These are phyloP conservation scores for Globisporangium megalacanthum DNA, from an alignment of 352 stramenopile species.

Conservation along the genomic window DNA sequence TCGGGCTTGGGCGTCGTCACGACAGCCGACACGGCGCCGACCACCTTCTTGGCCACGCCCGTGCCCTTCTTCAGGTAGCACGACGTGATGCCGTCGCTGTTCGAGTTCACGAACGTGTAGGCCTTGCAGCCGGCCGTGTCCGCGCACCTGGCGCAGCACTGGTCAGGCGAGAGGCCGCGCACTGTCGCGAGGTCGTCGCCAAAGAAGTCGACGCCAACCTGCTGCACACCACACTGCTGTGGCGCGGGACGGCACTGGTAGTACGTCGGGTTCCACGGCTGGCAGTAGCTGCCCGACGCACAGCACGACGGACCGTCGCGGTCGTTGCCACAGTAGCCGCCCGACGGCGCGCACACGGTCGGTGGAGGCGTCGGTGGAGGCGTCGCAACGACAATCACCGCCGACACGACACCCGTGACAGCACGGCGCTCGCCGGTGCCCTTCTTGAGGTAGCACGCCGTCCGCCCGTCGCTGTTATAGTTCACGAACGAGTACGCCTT, in stretches of 20 bases:
- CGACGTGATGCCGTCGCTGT: slow-evolving; percentile 9
- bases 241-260: slow-evolving; percentile 5
- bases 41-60: background rate
- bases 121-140: slow-evolving; percentile 36
- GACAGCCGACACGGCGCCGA: slow-evolving; percentile 3
- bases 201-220: slow-evolving; percentile 16
- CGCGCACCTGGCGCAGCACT: slow-evolving; percentile 42
- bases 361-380: background rate
- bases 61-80: slow-evolving; percentile 27
- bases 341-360: slow-evolving; percentile 1
- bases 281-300: slow-evolving; percentile 3
- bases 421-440: background rate
- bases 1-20: slow-evolving; percentile 5
- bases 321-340: slow-evolving; percentile 6
- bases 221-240: slow-evolving; percentile 2
- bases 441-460: slow-evolving; percentile 14
- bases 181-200: slow-evolving; percentile 12
- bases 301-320: background rate
- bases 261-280: slow-evolving; percentile 22
- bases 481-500: slow-evolving; percentile 54
- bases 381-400: background rate
- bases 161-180: slow-evolving; percentile 21
- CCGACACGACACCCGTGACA: too few relatives aligned
- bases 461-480: slow-evolving; percentile 11
- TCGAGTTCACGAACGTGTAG: slow-evolving; percentile 44